A percentile compares a stretch with the other conserved stretches of the same genome.
Conservation (phyloP, 345 rosid species). For the Citrus inodora region DNA sequence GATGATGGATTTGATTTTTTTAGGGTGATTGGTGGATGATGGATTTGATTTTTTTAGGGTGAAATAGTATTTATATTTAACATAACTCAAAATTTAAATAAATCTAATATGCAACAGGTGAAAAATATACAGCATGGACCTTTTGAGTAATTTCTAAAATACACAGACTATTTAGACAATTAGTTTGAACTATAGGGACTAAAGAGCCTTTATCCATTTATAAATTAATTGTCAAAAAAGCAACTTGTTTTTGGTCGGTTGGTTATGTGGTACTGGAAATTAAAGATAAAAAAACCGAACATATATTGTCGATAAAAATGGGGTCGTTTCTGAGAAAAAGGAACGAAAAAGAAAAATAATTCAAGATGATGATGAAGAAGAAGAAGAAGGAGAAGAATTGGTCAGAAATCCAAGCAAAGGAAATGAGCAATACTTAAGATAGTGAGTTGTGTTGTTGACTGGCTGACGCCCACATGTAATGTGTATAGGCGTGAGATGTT, state of each 20-base stretch:
- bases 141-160: too few relatives aligned
- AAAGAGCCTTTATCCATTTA: background rate
- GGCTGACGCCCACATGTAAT: slow-evolving; percentile 14
- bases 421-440: background rate
- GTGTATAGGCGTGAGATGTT: slow-evolving; percentile 37
- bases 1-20: too few relatives aligned
- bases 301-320: slow-evolving; percentile 14
- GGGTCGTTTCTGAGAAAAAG: background rate
- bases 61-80: too few relatives aligned
- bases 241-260: slow-evolving; percentile 29
- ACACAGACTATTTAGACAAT: too few relatives aligned
- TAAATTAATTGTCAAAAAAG: slow-evolving; percentile 30
- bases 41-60: too few relatives aligned
- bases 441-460: background rate
- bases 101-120: too few relatives aligned
- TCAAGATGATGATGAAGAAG: background rate
- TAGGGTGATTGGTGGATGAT: too few relatives aligned
- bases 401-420: slow-evolving; percentile 30
- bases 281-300: too few relatives aligned
- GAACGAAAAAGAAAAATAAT: background rate
- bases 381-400: background rate
- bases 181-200: too few relatives aligned
- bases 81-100: too few relatives aligned
- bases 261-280: slow-evolving; percentile 12
- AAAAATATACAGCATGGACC: too few relatives aligned